Conservation (phyloP, 1,284 basidiomycete genomes). For the Ustilago lituana region DNA sequence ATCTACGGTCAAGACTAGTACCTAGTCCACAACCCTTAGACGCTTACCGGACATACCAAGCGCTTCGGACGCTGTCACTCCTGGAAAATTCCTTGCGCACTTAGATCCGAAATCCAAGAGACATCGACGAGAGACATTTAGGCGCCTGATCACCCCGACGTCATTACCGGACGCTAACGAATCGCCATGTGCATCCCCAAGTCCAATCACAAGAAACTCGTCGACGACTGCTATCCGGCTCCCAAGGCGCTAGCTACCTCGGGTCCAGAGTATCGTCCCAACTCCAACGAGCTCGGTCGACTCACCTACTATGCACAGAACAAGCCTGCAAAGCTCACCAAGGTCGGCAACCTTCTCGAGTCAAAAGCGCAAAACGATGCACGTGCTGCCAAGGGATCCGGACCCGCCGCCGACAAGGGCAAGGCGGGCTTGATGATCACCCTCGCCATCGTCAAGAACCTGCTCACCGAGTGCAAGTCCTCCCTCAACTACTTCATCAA, state of each 20-base stretch:
- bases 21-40: no score
- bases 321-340: constrained; percentile 86
- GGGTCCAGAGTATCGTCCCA: constrained; percentile 76
- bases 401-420: constrained; percentile 74
- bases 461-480: constrained; percentile 88
- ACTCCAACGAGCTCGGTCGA: constrained; percentile 82
- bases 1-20: no score
- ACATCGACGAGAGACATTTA: no score
- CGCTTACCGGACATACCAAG: no score
- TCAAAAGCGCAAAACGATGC: constrained; percentile 78
- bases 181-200: constrained; percentile 71
- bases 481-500: constrained; percentile 85
- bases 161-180: no score
- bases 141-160: no score
- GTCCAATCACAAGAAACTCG: constrained; percentile 84
- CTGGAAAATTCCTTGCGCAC: no score
- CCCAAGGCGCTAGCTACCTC: constrained; percentile 79
- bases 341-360: constrained; percentile 84
- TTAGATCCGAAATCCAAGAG: no score
- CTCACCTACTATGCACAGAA: constrained; percentile 92
- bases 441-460: constrained; percentile 81
- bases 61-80: no score
- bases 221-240: constrained; percentile 89
- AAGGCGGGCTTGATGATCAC: constrained; percentile 87
- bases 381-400: constrained; percentile 74